These are phyloP conservation scores for Ballota nigra DNA, from an alignment of 257 asterid species.

Conservation along the genomic window DNA sequence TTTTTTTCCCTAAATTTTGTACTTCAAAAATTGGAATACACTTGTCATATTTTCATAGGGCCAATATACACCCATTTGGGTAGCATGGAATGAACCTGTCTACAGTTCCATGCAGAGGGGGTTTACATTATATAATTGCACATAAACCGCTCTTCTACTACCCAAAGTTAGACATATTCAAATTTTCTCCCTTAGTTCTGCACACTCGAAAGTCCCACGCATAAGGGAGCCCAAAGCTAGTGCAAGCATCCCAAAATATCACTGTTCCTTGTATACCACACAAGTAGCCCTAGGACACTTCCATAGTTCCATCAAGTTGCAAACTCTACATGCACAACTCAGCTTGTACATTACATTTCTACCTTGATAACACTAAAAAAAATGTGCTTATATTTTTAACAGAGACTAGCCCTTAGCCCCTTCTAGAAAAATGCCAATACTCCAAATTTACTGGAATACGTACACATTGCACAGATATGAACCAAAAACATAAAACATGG, in stretches of 20 bases:
- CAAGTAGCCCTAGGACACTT: background rate
- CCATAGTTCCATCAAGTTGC: background rate
- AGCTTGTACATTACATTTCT: background rate
- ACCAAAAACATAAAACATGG: background rate
- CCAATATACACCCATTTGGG: background rate
- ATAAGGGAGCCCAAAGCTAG: background rate
- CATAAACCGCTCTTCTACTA: background rate
- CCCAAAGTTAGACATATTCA: background rate
- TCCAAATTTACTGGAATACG: background rate
- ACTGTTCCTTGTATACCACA: background rate
- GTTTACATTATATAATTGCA: background rate
- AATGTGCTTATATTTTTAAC: background rate
- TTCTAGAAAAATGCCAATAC: background rate
- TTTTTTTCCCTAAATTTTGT: background rate
- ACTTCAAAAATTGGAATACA: no score
- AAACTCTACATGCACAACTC: background rate
- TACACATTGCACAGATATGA: background rate
- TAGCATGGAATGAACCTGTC: background rate
- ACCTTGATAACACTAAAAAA: background rate
- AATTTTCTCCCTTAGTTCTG: background rate
- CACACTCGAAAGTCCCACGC: background rate
- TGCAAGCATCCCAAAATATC: constrained; percentile 3
- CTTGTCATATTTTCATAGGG: background rate
- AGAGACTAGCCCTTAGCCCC: background rate
- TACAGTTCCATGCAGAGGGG: background rate